phyloP scores from a whole-genome alignment of 1,284 basidiomycete species.

The Boletus sp. region DNA sequence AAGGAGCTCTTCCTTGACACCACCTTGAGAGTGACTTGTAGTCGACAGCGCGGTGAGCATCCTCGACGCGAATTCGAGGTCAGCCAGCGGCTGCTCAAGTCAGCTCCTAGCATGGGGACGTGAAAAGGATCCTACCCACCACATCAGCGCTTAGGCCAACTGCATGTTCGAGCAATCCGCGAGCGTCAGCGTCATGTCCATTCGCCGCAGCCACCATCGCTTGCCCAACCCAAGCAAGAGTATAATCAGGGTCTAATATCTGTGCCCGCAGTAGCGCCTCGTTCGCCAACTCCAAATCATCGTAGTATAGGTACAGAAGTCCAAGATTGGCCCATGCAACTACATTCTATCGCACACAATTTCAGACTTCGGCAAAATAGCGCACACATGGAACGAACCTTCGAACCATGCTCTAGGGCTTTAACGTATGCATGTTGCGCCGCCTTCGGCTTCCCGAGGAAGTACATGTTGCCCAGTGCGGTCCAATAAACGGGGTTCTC shows the following conservation, averaged over 20 bases:
- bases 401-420: constrained; percentile 80
- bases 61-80: constrained; percentile 73
- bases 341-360: constrained; percentile 52
- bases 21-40: constrained; percentile 25
- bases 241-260: constrained; percentile 87
- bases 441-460: constrained; percentile 61
- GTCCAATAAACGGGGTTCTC: constrained; percentile 80
- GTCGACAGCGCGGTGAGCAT: constrained; percentile 50
- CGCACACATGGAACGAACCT: constrained; percentile 43
- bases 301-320: constrained; percentile 81
- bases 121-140: constrained; percentile 43
- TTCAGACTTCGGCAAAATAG: constrained; percentile 5
- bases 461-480: constrained; percentile 72
- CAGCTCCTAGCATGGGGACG: constrained; percentile 4
- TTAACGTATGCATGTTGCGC: constrained; percentile 93
- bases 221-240: constrained; percentile 92
- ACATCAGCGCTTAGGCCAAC: constrained; percentile 66
- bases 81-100: constrained; percentile 67
- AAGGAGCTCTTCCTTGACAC: constrained; percentile 46
- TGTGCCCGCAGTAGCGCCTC: constrained; percentile 88
- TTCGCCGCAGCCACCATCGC: constrained; percentile 75
- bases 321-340: constrained; percentile 88
- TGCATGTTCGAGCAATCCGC: constrained; percentile 80
- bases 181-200: constrained; percentile 61
- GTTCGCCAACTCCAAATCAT: constrained; percentile 81